Percentiles rank a stretch among this genome's conserved stretches.
Conservation (phyloP, 495 filamentous ascomycete genomes). For the Geopyxis carbonaria region DNA sequence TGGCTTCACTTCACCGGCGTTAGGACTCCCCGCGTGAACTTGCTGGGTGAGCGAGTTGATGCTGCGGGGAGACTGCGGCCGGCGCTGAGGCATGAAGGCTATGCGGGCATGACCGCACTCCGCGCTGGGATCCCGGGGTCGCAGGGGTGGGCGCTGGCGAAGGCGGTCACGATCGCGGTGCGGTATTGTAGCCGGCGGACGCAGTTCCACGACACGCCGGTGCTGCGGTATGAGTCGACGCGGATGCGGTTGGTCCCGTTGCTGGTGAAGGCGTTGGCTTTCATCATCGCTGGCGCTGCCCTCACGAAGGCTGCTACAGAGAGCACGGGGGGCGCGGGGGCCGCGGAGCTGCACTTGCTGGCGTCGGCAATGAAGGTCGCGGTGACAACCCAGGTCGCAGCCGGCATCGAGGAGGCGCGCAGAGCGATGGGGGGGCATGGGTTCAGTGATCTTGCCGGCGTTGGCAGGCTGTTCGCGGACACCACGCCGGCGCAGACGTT, state of each 20-base stretch:
- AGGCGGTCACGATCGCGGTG: constrained; percentile 57
- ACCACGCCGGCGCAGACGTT: constrained; percentile 52
- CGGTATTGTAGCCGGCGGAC: constrained; percentile 50
- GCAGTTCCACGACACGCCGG: constrained; percentile 55
- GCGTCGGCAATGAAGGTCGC: constrained; percentile 58
- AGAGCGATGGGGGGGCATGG: constrained; percentile 61
- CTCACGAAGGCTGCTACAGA: constrained; percentile 37
- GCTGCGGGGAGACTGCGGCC: constrained; percentile 43
- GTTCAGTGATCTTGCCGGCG: constrained; percentile 51
- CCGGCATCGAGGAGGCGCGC: constrained; percentile 52
- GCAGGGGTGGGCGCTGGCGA: constrained; percentile 48
- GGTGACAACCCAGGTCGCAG: constrained; percentile 47
- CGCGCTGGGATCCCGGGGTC: constrained; percentile 53
- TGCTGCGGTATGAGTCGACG: constrained; percentile 63
- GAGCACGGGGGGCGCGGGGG: too few relatives aligned
- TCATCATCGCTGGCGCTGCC: constrained; percentile 52
- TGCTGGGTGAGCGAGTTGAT: constrained; percentile 51
- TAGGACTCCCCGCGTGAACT: constrained; percentile 49
- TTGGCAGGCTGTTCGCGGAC: constrained; percentile 49
- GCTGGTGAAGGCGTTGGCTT: constrained; percentile 54
- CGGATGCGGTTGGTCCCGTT: constrained; percentile 52
- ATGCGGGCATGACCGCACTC: constrained; percentile 57
- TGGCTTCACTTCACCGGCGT: constrained; percentile 56
- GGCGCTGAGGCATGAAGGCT: constrained; percentile 46
- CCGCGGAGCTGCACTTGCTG: constrained; percentile 57